phyloP scores from a whole-genome alignment of 2,329 filamentous ascomycete species.

The Arthrobotrys sphaeroides region DNA sequence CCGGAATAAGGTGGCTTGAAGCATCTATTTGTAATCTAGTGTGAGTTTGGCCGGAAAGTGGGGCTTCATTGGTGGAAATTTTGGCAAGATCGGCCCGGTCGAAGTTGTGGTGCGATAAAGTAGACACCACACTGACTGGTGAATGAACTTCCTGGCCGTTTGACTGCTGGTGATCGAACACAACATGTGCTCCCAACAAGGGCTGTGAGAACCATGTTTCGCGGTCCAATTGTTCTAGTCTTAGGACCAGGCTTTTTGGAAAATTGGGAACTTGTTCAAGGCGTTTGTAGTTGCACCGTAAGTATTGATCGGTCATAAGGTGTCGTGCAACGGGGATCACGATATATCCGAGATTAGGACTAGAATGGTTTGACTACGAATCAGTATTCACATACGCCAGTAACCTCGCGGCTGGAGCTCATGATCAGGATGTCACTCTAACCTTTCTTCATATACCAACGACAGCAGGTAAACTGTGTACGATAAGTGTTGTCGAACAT shows the following conservation, averaged over 20 bases:
- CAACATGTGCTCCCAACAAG: constrained; percentile 22
- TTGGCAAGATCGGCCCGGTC: constrained; percentile 43
- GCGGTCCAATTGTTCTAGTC: constrained; percentile 48
- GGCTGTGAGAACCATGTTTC: constrained; percentile 50
- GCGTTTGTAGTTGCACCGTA: constrained; percentile 40
- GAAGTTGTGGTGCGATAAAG: not conserved
- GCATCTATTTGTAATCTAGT: constrained; percentile 32
- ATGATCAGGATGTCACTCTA: constrained; percentile 8
- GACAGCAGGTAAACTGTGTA: constrained; percentile 50
- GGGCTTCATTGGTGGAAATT: constrained; percentile 50
- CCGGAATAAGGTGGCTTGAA: constrained; percentile 23
- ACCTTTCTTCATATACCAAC: constrained; percentile 44
- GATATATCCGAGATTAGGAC: constrained; percentile 50
- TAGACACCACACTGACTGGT: constrained; percentile 36
- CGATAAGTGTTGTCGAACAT: constrained; percentile 44
- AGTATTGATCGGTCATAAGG: constrained; percentile 46
- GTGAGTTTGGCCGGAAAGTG: constrained; percentile 47
- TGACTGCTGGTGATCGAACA: constrained; percentile 42
- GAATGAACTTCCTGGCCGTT: constrained; percentile 33
- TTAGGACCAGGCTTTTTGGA: constrained; percentile 30
- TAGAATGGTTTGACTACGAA: not conserved
- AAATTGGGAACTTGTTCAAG: constrained; percentile 45
- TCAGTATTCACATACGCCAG: not conserved
- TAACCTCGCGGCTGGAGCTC: not conserved
- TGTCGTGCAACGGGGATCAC: constrained; percentile 41